These are phyloP conservation scores for Actinomortierella ambigua DNA, from an alignment of 371 early-diverging fungal species.

Conservation along the genomic window DNA sequence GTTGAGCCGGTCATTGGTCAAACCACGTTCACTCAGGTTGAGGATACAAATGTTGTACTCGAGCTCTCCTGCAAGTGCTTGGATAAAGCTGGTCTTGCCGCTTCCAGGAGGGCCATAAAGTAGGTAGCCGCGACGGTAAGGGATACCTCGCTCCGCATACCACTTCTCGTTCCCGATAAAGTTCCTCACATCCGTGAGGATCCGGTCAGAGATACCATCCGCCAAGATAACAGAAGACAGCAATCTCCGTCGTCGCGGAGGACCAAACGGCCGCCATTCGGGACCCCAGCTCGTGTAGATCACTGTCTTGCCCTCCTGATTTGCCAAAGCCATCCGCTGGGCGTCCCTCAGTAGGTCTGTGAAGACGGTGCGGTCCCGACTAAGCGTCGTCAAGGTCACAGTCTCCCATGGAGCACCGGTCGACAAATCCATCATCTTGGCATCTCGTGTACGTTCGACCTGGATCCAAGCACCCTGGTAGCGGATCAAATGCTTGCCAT, in stretches of 20 bases:
- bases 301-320: conserved; percentile 94
- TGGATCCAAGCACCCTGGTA: conserved; percentile 88
- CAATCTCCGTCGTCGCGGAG: conserved; percentile 84
- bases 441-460: conserved; percentile 84
- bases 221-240: conserved; percentile 90
- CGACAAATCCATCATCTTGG: conserved; percentile 88
- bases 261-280: conserved; percentile 97
- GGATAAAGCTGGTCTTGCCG: conserved; percentile 98
- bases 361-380: conserved; percentile 80
- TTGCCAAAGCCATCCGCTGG: conserved; percentile 78
- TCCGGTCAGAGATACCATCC: conserved; percentile 71
- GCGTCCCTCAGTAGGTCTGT: conserved; percentile 82
- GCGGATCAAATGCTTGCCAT: conserved; percentile 88
- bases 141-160: conserved; percentile 97
- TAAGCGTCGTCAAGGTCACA: conserved; percentile 89
- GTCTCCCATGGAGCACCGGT: conserved; percentile 95
- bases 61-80: conserved; percentile 96
- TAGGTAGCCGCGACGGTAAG: conserved; percentile 97
- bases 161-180: conserved; percentile 91
- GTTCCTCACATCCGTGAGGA: conserved; percentile 83
- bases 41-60: conserved; percentile 98
- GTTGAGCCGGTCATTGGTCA: conserved; percentile 96
- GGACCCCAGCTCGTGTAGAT: conserved; percentile 94
- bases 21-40: conserved; percentile 91
- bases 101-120: conserved; percentile 99